Conservation (phyloP, 2,329 filamentous ascomycete species). For the Pseudocercospora eumusae region DNA sequence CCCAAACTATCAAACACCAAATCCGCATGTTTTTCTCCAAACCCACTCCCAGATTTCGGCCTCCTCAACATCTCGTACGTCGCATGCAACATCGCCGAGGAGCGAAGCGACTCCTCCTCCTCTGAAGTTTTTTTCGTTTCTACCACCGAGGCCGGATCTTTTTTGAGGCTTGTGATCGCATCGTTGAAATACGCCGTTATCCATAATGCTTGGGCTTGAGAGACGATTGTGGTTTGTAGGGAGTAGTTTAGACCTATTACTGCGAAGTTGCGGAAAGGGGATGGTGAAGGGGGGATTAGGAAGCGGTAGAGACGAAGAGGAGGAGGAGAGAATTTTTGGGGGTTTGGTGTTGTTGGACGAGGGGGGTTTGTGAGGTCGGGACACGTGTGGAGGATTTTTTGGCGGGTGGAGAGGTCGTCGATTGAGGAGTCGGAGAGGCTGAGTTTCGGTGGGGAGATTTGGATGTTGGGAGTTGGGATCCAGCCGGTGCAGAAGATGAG, state of each 20-base stretch:
- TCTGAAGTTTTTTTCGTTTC: too few relatives aligned
- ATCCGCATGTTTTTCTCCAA: constrained; percentile 12
- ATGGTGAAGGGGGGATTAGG: constrained; percentile 1
- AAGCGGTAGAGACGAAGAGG: constrained; percentile 17
- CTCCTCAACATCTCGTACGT: constrained; percentile 9
- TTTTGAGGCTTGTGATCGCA: not conserved
- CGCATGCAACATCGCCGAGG: constrained; percentile 8
- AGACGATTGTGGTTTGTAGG: constrained; percentile 13
- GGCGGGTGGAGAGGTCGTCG: too few relatives aligned
- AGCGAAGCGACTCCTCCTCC: not conserved
- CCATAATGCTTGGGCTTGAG: constrained; percentile 18
- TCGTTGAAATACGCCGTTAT: constrained; percentile 17
- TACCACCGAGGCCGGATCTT: too few relatives aligned
- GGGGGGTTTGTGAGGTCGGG: not conserved
- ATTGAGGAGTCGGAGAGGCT: too few relatives aligned
- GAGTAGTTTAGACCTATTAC: constrained; percentile 12
- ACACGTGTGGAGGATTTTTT: not conserved
- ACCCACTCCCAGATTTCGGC: constrained; percentile 9
- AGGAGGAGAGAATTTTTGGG: not conserved
- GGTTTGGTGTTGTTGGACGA: not conserved
- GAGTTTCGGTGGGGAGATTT: constrained; percentile 6
- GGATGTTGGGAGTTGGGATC: constrained; percentile 1
- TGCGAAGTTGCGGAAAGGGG: constrained; percentile 7
- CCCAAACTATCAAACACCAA: constrained; percentile 20
- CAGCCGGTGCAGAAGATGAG: constrained; percentile 15